phyloP scores from a whole-genome alignment of 2,329 filamentous ascomycete genomes.

The Pseudogymnoascus verrucosus region DNA sequence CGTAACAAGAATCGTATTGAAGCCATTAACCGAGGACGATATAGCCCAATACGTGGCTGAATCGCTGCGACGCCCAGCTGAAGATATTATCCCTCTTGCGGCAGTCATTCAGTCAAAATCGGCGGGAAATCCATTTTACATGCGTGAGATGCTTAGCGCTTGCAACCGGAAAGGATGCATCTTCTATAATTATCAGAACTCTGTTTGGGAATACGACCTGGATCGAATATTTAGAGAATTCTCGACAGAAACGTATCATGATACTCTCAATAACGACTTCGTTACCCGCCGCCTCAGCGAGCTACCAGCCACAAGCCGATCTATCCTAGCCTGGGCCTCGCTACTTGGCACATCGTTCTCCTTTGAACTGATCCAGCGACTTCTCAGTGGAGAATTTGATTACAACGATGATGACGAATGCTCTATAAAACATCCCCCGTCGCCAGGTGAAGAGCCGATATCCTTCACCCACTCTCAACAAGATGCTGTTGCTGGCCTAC shows the following conservation, averaged over 20 bases:
- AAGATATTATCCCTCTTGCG: slow-evolving; percentile 68
- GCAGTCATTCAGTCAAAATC: slow-evolving; percentile 86
- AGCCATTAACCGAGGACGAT: slow-evolving; percentile 68
- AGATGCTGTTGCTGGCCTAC: slow-evolving; percentile 70
- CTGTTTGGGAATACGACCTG: slow-evolving; percentile 75
- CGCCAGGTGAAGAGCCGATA: slow-evolving; percentile 26
- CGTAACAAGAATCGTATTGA: slow-evolving; percentile 63
- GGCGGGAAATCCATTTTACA: slow-evolving; percentile 81
- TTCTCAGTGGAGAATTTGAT: slow-evolving; percentile 69
- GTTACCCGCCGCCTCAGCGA: slow-evolving; percentile 71
- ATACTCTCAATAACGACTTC: slow-evolving; percentile 75
- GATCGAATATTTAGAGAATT: slow-evolving; percentile 84
- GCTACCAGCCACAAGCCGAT: slow-evolving; percentile 63
- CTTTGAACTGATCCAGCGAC: slow-evolving; percentile 68
- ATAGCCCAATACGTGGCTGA: slow-evolving; percentile 74
- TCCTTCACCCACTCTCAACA: slow-evolving; percentile 46
- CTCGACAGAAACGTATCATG: slow-evolving; percentile 66
- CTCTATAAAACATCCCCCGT: slow-evolving; percentile 29
- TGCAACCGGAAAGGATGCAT: slow-evolving; percentile 83
- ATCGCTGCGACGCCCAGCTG: slow-evolving; percentile 65
- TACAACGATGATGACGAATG: slow-evolving; percentile 39
- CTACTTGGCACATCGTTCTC: slow-evolving; percentile 77
- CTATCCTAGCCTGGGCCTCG: slow-evolving; percentile 79
- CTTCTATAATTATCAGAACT: slow-evolving; percentile 81
- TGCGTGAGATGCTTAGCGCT: slow-evolving; percentile 81